Percentiles rank a stretch among this genome's conserved stretches.
These are phyloP conservation scores for Solanum boliviense DNA, from an alignment of 257 asterid genomes.

Conservation along the genomic window DNA sequence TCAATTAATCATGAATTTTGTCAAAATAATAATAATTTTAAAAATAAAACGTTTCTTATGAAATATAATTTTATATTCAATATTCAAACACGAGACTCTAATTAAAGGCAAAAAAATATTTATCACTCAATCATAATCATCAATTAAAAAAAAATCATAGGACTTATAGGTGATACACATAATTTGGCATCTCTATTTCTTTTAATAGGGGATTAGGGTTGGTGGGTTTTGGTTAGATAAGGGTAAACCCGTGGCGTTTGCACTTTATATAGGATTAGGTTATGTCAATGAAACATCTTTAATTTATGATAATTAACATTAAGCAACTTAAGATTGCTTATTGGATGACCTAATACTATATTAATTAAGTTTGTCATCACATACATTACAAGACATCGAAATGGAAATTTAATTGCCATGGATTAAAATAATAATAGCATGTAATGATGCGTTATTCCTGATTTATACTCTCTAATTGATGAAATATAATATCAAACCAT, in stretches of 20 bases:
- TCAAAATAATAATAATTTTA: not conserved
- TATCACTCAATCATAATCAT: not conserved
- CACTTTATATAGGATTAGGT: not conserved
- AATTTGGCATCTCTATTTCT: not conserved
- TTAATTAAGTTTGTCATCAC: not conserved
- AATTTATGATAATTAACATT: not conserved
- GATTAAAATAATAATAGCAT: not conserved
- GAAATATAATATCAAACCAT: not conserved
- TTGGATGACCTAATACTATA: not conserved
- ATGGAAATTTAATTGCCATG: not conserved
- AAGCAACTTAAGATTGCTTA: not conserved
- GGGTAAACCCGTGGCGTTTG: not conserved
- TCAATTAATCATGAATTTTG: not conserved
- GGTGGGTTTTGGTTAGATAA: not conserved
- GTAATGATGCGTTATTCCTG: not conserved
- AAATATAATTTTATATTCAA: not conserved
- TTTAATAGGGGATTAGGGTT: not conserved
- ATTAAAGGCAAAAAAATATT: not conserved
- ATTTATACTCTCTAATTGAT: not conserved
- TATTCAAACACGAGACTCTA: not conserved
- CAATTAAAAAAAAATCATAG: too few species aligned
- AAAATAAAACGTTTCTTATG: not conserved
- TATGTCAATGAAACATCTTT: not conserved
- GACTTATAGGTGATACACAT: not conserved
- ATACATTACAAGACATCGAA: not conserved